Conservation (phyloP, 257 asterid species). For the Ilex aquifolium region DNA sequence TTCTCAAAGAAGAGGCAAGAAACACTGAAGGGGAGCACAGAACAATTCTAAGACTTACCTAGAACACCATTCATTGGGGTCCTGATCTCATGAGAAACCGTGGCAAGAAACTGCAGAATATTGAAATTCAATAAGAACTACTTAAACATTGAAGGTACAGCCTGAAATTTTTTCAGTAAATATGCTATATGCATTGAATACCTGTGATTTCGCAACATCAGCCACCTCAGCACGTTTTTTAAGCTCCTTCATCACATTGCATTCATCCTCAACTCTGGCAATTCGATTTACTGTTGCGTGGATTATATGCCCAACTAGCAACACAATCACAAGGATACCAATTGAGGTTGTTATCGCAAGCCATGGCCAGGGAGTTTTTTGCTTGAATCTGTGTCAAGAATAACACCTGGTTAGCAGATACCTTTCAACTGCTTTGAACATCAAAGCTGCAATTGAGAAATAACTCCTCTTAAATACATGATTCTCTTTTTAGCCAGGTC, state of each 20-base stretch:
- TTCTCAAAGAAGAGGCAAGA: background rate
- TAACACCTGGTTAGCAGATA: background rate
- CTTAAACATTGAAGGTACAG: constrained; percentile 1
- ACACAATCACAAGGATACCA: constrained; percentile 51
- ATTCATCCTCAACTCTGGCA: constrained; percentile 86
- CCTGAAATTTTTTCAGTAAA: background rate
- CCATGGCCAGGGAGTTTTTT: constrained; percentile 92
- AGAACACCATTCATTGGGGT: constrained; percentile 99
- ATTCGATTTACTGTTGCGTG: constrained; percentile 78
- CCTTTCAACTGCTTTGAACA: background rate
- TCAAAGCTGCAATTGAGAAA: background rate
- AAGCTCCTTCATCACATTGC: constrained; percentile 63
- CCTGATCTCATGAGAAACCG: constrained; percentile 98
- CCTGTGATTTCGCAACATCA: constrained; percentile 92
- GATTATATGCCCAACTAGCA: constrained; percentile 61
- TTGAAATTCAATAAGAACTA: constrained; percentile 15
- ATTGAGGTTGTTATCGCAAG: constrained; percentile 42
- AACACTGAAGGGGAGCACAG: background rate
- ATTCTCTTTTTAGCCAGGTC: background rate
- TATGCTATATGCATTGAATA: constrained; percentile 13
- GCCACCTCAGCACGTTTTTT: constrained; percentile 89
- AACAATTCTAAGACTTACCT: constrained; percentile 42
- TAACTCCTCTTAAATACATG: background rate
- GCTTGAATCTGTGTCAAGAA: constrained; percentile 68
- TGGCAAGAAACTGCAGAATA: constrained; percentile 88